Evolutionary conservation across 2,329 filamentous ascomycete genomes (phyloP).

Genomic region (Lasiodiplodia sp.): DNA sequence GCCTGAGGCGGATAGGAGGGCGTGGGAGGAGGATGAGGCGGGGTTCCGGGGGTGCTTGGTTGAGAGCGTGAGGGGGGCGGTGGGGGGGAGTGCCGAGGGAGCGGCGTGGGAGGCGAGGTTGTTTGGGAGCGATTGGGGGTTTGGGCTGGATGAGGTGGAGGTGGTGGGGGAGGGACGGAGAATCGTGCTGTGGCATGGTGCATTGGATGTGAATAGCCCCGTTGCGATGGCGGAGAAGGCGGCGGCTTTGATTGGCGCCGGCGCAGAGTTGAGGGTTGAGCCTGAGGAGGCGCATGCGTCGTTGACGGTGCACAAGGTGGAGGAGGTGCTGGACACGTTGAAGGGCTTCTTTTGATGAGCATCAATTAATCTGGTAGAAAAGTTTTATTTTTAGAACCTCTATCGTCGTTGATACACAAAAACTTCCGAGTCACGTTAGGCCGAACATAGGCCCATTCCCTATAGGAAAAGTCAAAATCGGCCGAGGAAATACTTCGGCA

Average conservation of each 20-base stretch:
- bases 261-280: conserved; percentile 35
- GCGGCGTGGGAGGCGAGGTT: conserved; percentile 42
- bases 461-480: no score
- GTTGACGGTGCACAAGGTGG: conserved; percentile 9
- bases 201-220: conserved; percentile 40
- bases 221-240: conserved; percentile 38
- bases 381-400: no score
- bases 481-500: no score
- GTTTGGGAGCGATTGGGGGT: conserved; percentile 42
- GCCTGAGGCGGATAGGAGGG: conserved; percentile 36
- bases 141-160: conserved; percentile 38
- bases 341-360: not conserved
- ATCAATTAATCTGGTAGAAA: no score
- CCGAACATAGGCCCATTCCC: no score
- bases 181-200: conserved; percentile 45
- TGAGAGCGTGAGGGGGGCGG: conserved; percentile 39
- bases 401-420: no score
- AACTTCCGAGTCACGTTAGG: no score
- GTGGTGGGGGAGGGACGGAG: conserved; percentile 36
- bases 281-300: conserved; percentile 38
- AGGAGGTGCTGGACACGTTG: conserved; percentile 10
- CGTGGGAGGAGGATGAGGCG: conserved; percentile 36
- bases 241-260: conserved; percentile 36
- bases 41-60: conserved; percentile 36
- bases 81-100: conserved; percentile 39